These are phyloP conservation scores for Narthecium ossifragum DNA, from an alignment of 106 monocot species.

Conservation along the genomic window DNA sequence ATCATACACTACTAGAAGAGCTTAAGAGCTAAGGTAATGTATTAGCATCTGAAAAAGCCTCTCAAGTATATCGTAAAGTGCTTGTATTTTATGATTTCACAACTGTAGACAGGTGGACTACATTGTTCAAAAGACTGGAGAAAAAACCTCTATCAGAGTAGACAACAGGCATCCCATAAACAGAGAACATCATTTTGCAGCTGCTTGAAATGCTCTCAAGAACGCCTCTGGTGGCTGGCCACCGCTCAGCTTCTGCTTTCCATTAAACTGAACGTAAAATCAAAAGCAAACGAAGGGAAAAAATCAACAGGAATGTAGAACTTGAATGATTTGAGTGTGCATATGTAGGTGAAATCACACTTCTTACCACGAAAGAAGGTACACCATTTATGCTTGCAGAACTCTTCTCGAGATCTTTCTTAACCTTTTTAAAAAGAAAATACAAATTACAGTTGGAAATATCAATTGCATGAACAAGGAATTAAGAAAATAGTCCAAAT, in stretches of 20 bases:
- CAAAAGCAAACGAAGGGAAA: slow-evolving; percentile 21
- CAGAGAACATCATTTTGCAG: no score
- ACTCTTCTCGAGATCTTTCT: slow-evolving; percentile 75
- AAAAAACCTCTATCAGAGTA: no score
- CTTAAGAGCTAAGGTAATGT: no score
- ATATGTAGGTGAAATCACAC: neutral
- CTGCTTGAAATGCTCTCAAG: neutral
- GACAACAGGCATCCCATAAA: no score
- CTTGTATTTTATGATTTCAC: no score
- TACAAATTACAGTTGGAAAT: neutral
- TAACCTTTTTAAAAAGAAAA: slow-evolving; percentile 37
- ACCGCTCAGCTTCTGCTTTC: slow-evolving; percentile 12
- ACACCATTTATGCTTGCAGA: slow-evolving; percentile 63
- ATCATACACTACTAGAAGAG: no score
- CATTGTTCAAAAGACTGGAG: no score
- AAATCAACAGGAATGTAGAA: neutral
- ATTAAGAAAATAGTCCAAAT: neutral
- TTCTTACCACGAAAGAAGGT: slow-evolving; percentile 74
- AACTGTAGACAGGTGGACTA: no score
- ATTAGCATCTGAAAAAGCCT: no score
- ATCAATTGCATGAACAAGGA: neutral
- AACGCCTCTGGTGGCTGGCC: neutral
- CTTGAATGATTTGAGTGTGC: neutral
- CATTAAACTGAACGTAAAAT: slow-evolving; percentile 29
- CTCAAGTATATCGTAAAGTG: no score